Evolutionary conservation across 352 stramenopile genomes (phyloP), one percentile per base, ranked within the genome.

Genomic region (Plasmopara halstedii): DNA sequence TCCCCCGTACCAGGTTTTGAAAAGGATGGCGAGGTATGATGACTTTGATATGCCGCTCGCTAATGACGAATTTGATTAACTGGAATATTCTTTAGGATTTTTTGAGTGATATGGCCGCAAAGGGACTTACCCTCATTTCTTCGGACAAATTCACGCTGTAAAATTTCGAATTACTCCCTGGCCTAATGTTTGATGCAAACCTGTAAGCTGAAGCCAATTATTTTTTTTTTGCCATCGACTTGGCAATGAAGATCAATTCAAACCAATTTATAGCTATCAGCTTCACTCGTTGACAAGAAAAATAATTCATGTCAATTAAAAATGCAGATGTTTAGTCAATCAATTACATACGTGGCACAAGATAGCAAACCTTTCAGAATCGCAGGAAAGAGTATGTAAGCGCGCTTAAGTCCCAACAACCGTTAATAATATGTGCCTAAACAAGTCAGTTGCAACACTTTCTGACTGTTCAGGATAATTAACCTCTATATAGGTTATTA

Each of bases 1-100:
- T 91, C 80, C 14, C 55, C 75, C 32, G 81, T 92, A 20, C 60
- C 75, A 1, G 75, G 81, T 17, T 92, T 85, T 50, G 77, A 92
- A 47, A 55, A 69, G 22, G 67, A 56, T 37, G 80, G 77, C 21
- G 52, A 85, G 69, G 72, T 85, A 66, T 23, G n/a, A 13, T 22
- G 3, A 13, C 29, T 8, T 41, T 45, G 50, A 34, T 20, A 50
- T 58, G 22, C 39, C n/a, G 15, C 39, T 54, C 47, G 51, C 13
- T 7, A 44, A 9, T 23, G 25, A 17, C 20, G 7, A 2, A 19
- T 41, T 14, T 35, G 29, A 17, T 35, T 35, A 35, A 21, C 50
- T 80, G 71, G 42, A 76, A 49, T 86, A n/a, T n/a, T n/a, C n/a
- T n/a, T n/a, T n/a, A n/a, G 23, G 4, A 27, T 27, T 27, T 86